Evolutionary conservation across 2,329 filamentous ascomycete genomes (phyloP).

Genomic region (Orbilia quercus): DNA sequence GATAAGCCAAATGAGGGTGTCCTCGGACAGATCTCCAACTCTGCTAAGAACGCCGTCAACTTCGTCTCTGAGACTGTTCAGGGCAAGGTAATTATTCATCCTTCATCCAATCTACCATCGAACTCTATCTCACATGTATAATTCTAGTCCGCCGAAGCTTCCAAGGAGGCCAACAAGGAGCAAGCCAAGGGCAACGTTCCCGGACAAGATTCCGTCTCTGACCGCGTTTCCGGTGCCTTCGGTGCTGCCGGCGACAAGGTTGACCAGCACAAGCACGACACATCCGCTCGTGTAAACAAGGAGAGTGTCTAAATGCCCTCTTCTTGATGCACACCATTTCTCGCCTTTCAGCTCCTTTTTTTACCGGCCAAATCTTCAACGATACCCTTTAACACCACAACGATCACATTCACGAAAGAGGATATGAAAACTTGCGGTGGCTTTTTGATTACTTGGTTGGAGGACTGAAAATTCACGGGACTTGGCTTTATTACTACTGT

Average conservation of each 20-base stretch:
- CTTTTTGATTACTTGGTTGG: slow-evolving; percentile 9
- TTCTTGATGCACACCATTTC: no score
- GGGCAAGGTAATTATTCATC: slow-evolving; percentile 44
- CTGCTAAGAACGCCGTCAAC: slow-evolving; percentile 38
- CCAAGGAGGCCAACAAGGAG: slow-evolving; percentile 53
- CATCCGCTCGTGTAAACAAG: slow-evolving; percentile 39
- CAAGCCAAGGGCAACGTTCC: slow-evolving; percentile 55
- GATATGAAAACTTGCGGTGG: slow-evolving; percentile 5
- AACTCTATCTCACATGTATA: background rate
- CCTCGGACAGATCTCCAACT: slow-evolving; percentile 51
- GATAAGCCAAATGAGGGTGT: slow-evolving; percentile 54
- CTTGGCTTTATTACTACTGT: background rate
- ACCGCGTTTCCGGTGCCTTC: slow-evolving; percentile 49
- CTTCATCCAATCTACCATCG: no score
- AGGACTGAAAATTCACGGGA: slow-evolving; percentile 2
- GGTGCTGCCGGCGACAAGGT: slow-evolving; percentile 48
- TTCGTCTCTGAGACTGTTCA: slow-evolving; percentile 46
- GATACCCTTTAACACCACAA: slow-evolving; percentile 24
- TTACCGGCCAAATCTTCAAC: slow-evolving; percentile 16
- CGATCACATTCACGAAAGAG: background rate
- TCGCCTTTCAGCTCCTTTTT: background rate
- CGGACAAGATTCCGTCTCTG: slow-evolving; percentile 37
- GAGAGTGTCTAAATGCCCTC: slow-evolving; percentile 32
- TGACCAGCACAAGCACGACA: slow-evolving; percentile 45
- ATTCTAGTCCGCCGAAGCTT: slow-evolving; percentile 51